Evolutionary conservation across 768 basidiomycete genomes (phyloP), one percentile per base, ranked within the genome.

Genomic region (Roridomyces roridus): DNA sequence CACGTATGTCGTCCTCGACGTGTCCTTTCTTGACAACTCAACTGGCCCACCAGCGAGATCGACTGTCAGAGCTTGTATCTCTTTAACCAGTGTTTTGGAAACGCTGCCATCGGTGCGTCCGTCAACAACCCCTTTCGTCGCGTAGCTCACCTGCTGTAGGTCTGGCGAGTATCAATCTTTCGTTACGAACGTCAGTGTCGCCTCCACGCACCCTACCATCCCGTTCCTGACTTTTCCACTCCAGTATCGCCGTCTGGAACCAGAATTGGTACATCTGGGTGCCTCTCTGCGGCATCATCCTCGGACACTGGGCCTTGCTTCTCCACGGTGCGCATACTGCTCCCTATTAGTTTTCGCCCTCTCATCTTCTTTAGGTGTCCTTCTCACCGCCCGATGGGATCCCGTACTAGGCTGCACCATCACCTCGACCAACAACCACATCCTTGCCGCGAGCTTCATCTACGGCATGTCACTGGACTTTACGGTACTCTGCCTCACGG

Each of bases 391-490:
- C 0, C 70, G 55, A 2, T 90, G 85, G 84, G 60, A 80, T 11
- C 71, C 74, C 1, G 76, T 72, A 5, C 58, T 67, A 28, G 78
- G 84, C 26, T 90, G 88, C 62, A 74, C 74, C 25, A 89, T 90
- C 60, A 81, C 78, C 11, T 72, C 78, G 25, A 88, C 87, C 6
- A 73, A 86, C 64, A 87, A 77, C 69, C 77, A 67, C 44, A 72
- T 88, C 39, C 82, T 91, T 44, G 85, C 87, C 4, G 77, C 78
- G 23, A 83, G 83, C 6, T 91, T 88, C 71, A 87, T 90, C 61
- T 90, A 90, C 65, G 82, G 85, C 44, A 91, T 91, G 89, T 71
- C 73, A 20, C 89, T 89, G 65, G 89, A 91, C 71, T 77, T 91
- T 57, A 66, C 74, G 15, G 86, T 91, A 46, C 70, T 91, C 26